A percentile compares a stretch with the other conserved stretches of the same genome.
Conservation (phyloP, 1,284 basidiomycete genomes). For the Ceratobasidium sp. region DNA sequence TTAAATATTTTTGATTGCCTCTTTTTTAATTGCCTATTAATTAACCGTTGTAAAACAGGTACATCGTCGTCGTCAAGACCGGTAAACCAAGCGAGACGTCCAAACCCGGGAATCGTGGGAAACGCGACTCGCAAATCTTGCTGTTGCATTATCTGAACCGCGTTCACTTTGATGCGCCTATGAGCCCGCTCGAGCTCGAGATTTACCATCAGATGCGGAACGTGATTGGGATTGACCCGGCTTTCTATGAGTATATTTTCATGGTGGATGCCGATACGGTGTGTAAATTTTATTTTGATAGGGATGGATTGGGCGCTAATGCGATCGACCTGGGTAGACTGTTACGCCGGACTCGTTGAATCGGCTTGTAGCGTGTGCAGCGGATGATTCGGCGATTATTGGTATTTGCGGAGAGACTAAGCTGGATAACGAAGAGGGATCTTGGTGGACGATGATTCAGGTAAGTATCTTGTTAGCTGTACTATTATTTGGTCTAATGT, state of each 20-base stretch:
- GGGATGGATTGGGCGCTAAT: conserved; percentile 14
- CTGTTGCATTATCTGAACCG: conserved; percentile 97
- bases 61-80: conserved; percentile 95
- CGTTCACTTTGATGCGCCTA: conserved; percentile 95
- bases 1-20: neutral
- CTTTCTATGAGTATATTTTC: conserved; percentile 98
- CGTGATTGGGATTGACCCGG: conserved; percentile 71
- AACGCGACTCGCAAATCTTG: conserved; percentile 98
- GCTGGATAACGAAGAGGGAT: conserved; percentile 98
- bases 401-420: conserved; percentile 99
- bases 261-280: conserved; percentile 98
- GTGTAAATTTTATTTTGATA: conserved; percentile 55
- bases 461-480: conserved; percentile 67
- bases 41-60: conserved; percentile 63
- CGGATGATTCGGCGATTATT: conserved; percentile 97
- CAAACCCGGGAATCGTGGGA: conserved; percentile 98
- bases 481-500: conserved; percentile 21
- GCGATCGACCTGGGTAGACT: conserved; percentile 63
- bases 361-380: conserved; percentile 94
- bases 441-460: conserved; percentile 99
- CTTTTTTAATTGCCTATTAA: conserved; percentile 7
- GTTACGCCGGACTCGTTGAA: conserved; percentile 94
- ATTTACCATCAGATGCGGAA: conserved; percentile 99
- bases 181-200: conserved; percentile 96
- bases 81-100: conserved; percentile 92